These are phyloP conservation scores for Boletus rufocinnamomeus DNA, from an alignment of 768 basidiomycete species.

Conservation along the genomic window DNA sequence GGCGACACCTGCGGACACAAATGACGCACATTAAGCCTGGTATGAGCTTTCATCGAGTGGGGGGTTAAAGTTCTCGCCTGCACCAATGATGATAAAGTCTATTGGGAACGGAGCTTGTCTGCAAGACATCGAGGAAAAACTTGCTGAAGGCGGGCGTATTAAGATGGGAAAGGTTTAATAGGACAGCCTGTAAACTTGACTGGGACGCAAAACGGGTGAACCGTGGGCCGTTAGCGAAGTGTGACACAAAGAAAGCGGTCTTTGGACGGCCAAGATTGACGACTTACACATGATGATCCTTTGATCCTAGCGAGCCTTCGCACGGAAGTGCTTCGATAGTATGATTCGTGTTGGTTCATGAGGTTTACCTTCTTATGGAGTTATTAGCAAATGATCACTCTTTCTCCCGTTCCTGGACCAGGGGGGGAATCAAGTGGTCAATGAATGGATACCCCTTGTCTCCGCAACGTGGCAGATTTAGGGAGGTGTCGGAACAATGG, in stretches of 20 bases:
- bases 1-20: conserved; percentile 38
- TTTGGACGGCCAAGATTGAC: conserved; percentile 20
- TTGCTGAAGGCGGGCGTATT: not conserved
- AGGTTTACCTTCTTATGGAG: conserved; percentile 10
- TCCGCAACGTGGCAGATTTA: not conserved
- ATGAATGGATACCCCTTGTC: not conserved
- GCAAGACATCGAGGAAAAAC: conserved; percentile 17
- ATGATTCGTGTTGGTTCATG: conserved; percentile 3
- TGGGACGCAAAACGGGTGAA: not conserved
- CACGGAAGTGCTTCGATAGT: conserved; percentile 18
- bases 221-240: not conserved
- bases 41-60: not conserved
- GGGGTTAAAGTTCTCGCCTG: conserved; percentile 22
- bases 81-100: conserved; percentile 36
- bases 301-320: conserved; percentile 24
- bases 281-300: conserved; percentile 8
- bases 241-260: conserved; percentile 10
- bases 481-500: not conserved
- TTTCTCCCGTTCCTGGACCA: not conserved
- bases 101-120: conserved; percentile 29
- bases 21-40: not conserved
- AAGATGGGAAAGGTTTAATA: not conserved
- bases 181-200: not conserved
- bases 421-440: not conserved
- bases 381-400: not conserved